Evolutionary conservation across 257 asterid species (phyloP).

Genomic region (Craterostigma plantagineum): DNA sequence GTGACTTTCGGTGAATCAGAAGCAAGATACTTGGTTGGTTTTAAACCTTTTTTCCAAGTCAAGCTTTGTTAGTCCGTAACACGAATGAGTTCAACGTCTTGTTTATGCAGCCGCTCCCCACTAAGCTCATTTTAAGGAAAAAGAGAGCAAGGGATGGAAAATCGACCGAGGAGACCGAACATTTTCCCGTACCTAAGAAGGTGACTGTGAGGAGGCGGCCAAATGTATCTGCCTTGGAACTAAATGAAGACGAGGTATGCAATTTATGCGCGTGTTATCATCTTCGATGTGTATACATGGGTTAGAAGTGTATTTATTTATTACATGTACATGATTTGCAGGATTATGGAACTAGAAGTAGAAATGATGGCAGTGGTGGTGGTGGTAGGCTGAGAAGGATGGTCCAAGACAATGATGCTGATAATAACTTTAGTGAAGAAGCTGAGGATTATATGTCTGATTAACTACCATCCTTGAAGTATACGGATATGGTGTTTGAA

Average conservation of each 20-base stretch:
- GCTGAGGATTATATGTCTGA: conserved; percentile 63
- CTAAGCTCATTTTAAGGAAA: conserved; percentile 37
- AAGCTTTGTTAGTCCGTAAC: background rate
- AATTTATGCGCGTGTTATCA: background rate
- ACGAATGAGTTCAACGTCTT: background rate
- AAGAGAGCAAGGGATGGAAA: conserved; percentile 81
- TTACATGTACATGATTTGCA: conserved; percentile 14
- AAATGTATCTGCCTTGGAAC: conserved; percentile 29
- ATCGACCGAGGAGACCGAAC: conserved; percentile 54
- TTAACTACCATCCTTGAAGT: conserved; percentile 9
- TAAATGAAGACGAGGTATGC: conserved; percentile 49
- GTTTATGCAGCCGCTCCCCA: conserved; percentile 37
- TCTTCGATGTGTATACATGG: background rate
- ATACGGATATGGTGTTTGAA: too few species aligned
- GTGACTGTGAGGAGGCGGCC: conserved; percentile 60
- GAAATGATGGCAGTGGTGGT: conserved; percentile 19
- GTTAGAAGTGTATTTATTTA: conserved; percentile 1
- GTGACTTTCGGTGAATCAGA: conserved; percentile 50
- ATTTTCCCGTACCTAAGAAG: conserved; percentile 52
- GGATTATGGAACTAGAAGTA: conserved; percentile 39
- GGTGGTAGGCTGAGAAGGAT: conserved; percentile 19
- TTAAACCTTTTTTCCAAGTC: background rate
- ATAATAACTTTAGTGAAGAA: conserved; percentile 40
- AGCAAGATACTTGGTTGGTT: conserved; percentile 48
- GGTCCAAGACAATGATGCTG: conserved; percentile 32